Evolutionary conservation across 441 rosid genomes (phyloP), one percentile per base, ranked within the genome.

Genomic region (Adansonia gregorii): DNA sequence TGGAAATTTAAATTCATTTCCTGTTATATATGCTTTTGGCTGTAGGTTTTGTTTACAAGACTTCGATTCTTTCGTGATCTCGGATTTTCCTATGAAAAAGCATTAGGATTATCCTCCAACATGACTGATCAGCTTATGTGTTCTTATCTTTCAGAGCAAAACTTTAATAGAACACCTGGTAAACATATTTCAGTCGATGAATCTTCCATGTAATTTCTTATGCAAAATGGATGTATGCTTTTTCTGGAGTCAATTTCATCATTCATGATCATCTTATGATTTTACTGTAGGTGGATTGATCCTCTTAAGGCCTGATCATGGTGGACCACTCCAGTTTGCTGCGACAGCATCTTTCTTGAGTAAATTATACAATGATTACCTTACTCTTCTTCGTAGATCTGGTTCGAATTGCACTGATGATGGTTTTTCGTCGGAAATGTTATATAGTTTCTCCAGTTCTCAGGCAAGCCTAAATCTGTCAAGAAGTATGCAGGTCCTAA

Each of bases 321-420:
- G 82, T 4, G 73, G 78, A 52, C 83, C 79, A 35, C 83, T 91
- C 77, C 86, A 89, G 78, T 82, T 80, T 70, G 89, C 91, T 9
- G 92, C 91, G 45, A 84, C 86, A 0, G 88, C 93, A 52, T 85
- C 93, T 67, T 91, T 89, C 69, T 87, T 89, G 8, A 78, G 86
- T 73, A 91, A 86, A 83, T 73, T 91, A 60, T 89, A 88, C 78
- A 81, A 83, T 6, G 92, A 91, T 86, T 88, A 87, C 78, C 89
- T 88, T 67, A 69, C 83, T 70, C 85, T 89, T 54, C 76, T 84
- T 59, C 76, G 48, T 3, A 83, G 78, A 56, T 80, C 86, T 0
- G 90, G 91, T 43, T 77, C 80, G 35, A 82, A 49, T 74, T 88
- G 90, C 73, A 67, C 51, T 20, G 31, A 48, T n/a, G 67, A 65